phyloP scores from a whole-genome alignment of 2,329 filamentous ascomycete species.

The Diaporthe aspalathi region DNA sequence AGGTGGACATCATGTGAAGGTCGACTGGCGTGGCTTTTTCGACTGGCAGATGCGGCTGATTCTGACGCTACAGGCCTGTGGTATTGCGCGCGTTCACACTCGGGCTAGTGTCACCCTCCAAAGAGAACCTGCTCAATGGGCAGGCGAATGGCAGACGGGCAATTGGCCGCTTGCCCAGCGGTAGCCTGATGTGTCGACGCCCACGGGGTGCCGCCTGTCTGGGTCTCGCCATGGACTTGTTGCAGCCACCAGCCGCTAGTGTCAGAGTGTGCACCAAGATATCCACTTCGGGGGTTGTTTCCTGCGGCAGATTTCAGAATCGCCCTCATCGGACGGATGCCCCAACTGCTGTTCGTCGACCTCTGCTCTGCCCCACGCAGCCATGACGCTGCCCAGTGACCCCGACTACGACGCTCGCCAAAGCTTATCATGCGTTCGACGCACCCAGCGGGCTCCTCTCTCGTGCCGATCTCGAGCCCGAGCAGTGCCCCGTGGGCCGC shows the following conservation, averaged over 20 bases:
- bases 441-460: background rate
- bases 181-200: slow-evolving; percentile 12
- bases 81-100: slow-evolving; percentile 7
- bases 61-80: slow-evolving; percentile 4
- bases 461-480: slow-evolving; percentile 2
- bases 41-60: slow-evolving; percentile 37
- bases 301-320: slow-evolving; percentile 31
- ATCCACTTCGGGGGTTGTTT: slow-evolving; percentile 31
- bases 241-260: slow-evolving; percentile 32
- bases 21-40: background rate
- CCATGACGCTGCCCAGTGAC: slow-evolving; percentile 26
- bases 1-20: slow-evolving; percentile 31
- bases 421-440: slow-evolving; percentile 29
- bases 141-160: background rate
- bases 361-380: slow-evolving; percentile 8
- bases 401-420: slow-evolving; percentile 20
- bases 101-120: slow-evolving; percentile 18
- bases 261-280: slow-evolving; percentile 32
- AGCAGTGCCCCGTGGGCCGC: background rate
- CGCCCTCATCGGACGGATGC: slow-evolving; percentile 8
- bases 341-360: slow-evolving; percentile 12
- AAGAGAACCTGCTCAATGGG: slow-evolving; percentile 12
- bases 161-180: background rate
- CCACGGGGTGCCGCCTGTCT: slow-evolving; percentile 5
- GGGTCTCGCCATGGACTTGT: slow-evolving; percentile 14